Percentiles rank a stretch among this genome's conserved stretches.
Evolutionary conservation across 305 asterid genomes (phyloP).

Genomic region (Fraxinus dipetala): DNA sequence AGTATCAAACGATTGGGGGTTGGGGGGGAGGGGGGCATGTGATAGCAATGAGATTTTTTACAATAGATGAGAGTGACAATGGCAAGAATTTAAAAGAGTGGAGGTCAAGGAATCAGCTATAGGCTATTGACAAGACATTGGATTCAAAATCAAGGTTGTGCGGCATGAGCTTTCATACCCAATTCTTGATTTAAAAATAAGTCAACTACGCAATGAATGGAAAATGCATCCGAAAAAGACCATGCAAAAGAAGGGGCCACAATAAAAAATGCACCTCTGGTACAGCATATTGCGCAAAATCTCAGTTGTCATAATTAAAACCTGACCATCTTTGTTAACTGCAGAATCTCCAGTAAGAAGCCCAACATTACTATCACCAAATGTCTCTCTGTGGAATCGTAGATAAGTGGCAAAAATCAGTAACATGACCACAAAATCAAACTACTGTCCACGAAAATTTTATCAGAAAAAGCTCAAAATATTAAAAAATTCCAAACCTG

Average conservation of each 20-base stretch:
- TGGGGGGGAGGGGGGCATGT: not conserved
- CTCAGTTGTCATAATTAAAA: constrained; percentile 95
- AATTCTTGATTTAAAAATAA: constrained; percentile 10
- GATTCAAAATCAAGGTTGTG: constrained; percentile 9
- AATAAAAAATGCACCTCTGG: constrained; percentile 57
- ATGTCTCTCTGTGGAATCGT: constrained; percentile 63
- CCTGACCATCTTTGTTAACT: constrained; percentile 90
- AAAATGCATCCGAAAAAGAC: constrained; percentile 17
- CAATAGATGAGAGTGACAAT: not conserved
- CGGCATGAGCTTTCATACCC: constrained; percentile 12
- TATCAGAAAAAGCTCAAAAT: constrained; percentile 9
- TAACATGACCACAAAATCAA: not conserved
- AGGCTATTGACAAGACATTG: constrained; percentile 7
- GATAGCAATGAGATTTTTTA: constrained; percentile 4
- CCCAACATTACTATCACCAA: constrained; percentile 91
- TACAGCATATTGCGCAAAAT: constrained; percentile 96
- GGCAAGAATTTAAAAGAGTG: not conserved
- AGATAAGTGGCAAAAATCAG: constrained; percentile 13
- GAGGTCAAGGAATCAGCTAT: constrained; percentile 9
- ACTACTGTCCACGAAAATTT: constrained; percentile 13
- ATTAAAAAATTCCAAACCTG: constrained; percentile 47
- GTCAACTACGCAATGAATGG: not conserved
- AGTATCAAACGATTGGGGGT: not conserved
- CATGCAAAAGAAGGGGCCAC: constrained; percentile 22
- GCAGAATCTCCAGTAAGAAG: constrained; percentile 98